A percentile compares a stretch with the other conserved stretches of the same genome.
Evolutionary conservation across 805 yeast species (phyloP).

Genomic region (Saccharomycopsis oosterbeekiorum): DNA sequence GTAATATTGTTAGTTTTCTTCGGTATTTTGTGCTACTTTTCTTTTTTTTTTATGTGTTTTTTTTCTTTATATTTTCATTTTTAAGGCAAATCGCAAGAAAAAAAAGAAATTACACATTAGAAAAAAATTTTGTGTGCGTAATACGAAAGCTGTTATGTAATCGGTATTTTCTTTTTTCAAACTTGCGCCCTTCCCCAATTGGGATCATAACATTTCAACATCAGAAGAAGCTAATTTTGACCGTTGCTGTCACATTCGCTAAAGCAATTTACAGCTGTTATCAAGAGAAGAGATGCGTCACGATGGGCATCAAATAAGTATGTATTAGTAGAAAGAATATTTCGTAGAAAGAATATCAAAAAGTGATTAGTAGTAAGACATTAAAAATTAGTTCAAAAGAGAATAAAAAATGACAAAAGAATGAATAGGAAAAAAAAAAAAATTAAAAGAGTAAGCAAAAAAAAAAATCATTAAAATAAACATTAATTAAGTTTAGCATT

Average conservation of each 20-base stretch:
- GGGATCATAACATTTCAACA: neutral
- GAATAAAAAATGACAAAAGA: neutral
- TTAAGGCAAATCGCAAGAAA: neutral
- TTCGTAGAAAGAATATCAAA: neutral
- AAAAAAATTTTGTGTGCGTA: neutral
- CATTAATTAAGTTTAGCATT: neutral
- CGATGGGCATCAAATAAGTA: neutral
- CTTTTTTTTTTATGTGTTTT: neutral
- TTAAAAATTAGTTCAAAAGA: neutral
- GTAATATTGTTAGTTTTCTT: neutral
- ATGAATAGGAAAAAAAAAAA: neutral
- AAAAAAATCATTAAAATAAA: neutral
- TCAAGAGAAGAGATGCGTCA: neutral
- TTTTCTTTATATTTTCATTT: neutral
- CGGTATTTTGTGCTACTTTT: neutral
- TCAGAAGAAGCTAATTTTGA: neutral
- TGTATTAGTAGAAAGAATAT: neutral
- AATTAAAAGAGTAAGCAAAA: neutral
- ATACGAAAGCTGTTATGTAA: neutral
- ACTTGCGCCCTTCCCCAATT: neutral
- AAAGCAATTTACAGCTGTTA: neutral
- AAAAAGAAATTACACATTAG: neutral
- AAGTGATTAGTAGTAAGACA: neutral
- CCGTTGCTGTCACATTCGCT: neutral
- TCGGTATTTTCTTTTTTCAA: neutral